A percentile compares a stretch with the other conserved stretches of the same genome.
phyloP scores from a whole-genome alignment of 257 asterid genomes.

The Scutellaria baicalensis region DNA sequence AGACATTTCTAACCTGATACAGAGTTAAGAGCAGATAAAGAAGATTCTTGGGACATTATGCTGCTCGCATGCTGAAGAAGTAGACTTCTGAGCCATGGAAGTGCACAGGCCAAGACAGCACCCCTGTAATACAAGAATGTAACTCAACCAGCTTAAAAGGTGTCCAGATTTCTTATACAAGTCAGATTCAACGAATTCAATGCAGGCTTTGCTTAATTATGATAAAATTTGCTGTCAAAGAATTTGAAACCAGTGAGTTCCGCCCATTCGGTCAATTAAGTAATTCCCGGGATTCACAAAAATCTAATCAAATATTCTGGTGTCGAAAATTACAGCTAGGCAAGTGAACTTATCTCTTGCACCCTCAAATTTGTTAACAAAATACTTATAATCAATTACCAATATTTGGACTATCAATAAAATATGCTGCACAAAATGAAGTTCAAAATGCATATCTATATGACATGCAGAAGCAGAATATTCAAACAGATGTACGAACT shows the following conservation, averaged over 20 bases:
- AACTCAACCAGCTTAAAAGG: background rate
- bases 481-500: background rate
- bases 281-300: background rate
- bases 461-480: background rate
- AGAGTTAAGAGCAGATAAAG: slow-evolving; percentile 66
- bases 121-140: slow-evolving; percentile 46
- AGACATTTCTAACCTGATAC: slow-evolving; percentile 57
- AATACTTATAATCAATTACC: background rate
- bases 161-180: background rate
- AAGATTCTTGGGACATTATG: slow-evolving; percentile 89
- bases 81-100: slow-evolving; percentile 84
- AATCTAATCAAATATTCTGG: background rate
- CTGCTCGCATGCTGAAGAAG: slow-evolving; percentile 84
- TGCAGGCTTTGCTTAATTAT: background rate
- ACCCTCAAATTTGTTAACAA: background rate
- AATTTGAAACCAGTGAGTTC: background rate
- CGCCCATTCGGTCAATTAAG: background rate
- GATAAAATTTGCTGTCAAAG: background rate
- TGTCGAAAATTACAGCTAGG: background rate
- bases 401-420: background rate
- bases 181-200: background rate
- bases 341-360: background rate
- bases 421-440: background rate
- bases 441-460: background rate
- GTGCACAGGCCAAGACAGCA: slow-evolving; percentile 82